Evolutionary conservation across 2,329 filamentous ascomycete genomes (phyloP), one percentile per base, ranked within the genome.

Genomic region (Cladosporium sp.): DNA sequence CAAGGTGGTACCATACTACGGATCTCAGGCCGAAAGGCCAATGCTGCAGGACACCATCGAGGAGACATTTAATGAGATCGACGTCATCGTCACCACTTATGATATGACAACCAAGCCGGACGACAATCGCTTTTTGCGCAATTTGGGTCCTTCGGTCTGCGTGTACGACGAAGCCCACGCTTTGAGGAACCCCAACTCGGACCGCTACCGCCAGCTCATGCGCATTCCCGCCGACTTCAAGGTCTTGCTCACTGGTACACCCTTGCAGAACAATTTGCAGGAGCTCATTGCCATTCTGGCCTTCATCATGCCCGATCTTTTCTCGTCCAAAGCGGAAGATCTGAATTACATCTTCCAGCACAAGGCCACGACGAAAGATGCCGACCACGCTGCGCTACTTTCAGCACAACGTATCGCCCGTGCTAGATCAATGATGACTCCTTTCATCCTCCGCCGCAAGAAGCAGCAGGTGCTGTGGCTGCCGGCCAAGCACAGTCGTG

Each of bases 111-210:
- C 63, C 18, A 79, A 79, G 55, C 75, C 74, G 28, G 78, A 79
- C 56, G 85, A 89, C 64, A 78, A 80, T 46, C 74, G 74, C 18
- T 88, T 87, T 64, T 70, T 88, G 54, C 76, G 81, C 40, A 41
- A 73, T 22, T 74, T 83, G 58, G 74, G 75, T 38, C 77, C 79
- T 14, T 69, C 76, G 55, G 77, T 79, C 28, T 83, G 80, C 61
- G 85, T 98, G 9, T 98, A 90, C 63, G 93, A 98, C 65, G 93
- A 98, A 71, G 93, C 92, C 0, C 93, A 98, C 70, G 84, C 89
- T 64, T 75, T 98, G 68, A 95, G 95, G 72, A 97, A 95, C 66
- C 84, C 85, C 2, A 83, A 84, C 43, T 95, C 91, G 0, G 83
- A 87, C 49, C 79, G 89, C 5, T 96, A 96, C 69, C 81, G 83